Conservation (phyloP, 2,329 filamentous ascomycete genomes). For the Blumeriella jaapii region DNA sequence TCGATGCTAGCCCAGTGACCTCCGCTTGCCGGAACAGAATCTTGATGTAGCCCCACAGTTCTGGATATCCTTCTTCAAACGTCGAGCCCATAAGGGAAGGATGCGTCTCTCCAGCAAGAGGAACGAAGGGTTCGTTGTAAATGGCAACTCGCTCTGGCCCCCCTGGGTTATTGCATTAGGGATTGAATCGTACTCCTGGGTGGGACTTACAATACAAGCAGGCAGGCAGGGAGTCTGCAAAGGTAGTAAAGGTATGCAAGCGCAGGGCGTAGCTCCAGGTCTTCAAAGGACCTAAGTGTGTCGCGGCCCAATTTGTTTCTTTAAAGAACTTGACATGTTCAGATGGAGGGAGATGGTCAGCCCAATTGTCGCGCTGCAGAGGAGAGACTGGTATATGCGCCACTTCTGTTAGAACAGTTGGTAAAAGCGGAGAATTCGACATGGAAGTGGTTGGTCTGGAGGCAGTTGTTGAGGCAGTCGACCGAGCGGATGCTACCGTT, state of each 20-base stretch:
- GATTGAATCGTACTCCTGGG: not conserved
- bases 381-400: slow-evolving; percentile 1
- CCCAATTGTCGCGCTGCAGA: slow-evolving; percentile 12
- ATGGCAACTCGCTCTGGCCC: slow-evolving; percentile 18
- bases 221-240: slow-evolving; percentile 18
- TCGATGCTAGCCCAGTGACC: slow-evolving; percentile 12
- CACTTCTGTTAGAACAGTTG: not conserved
- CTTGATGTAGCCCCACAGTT: slow-evolving; percentile 13
- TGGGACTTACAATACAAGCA: slow-evolving; percentile 17
- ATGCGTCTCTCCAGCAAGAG: slow-evolving; percentile 18
- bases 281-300: slow-evolving; percentile 13
- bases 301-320: slow-evolving; percentile 17
- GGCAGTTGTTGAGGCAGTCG: too few relatives aligned
- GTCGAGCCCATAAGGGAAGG: slow-evolving; percentile 17
- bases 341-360: slow-evolving; percentile 12
- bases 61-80: slow-evolving; percentile 15
- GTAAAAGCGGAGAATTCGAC: too few relatives aligned
- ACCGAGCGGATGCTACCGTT: too few relatives aligned
- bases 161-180: slow-evolving; percentile 10
- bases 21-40: slow-evolving; percentile 16
- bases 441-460: too few relatives aligned
- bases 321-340: slow-evolving; percentile 18
- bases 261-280: slow-evolving; percentile 16
- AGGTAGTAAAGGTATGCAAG: slow-evolving; percentile 15
- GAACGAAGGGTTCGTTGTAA: slow-evolving; percentile 21